phyloP scores from a whole-genome alignment of 352 stramenopile genomes.

The Phytophthora podocarpi region DNA sequence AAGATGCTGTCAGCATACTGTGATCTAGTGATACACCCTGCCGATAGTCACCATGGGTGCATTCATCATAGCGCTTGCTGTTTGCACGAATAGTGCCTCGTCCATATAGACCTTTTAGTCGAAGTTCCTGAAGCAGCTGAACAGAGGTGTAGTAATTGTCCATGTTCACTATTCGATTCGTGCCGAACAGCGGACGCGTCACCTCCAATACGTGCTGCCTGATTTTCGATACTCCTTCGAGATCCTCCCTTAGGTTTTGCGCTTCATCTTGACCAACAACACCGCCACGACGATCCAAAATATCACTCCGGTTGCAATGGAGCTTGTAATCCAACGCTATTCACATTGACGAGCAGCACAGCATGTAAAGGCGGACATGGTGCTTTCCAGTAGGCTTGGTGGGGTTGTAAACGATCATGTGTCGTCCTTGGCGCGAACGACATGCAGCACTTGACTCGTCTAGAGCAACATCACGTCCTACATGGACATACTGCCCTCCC shows the following conservation, averaged over 20 bases:
- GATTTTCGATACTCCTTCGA: background rate
- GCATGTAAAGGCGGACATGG: no score
- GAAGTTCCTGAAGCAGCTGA: no score
- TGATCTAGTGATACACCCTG: conserved; percentile 5
- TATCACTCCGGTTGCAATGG: conserved; percentile 1
- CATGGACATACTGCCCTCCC: no score
- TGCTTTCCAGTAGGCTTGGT: no score
- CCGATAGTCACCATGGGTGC: background rate
- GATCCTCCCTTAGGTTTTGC: background rate
- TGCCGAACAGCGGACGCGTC: background rate
- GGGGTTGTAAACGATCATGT: no score
- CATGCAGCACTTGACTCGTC: no score
- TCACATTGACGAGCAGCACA: conserved; percentile 4
- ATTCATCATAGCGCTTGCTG: conserved; percentile 2
- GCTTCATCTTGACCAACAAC: background rate
- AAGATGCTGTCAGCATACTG: conserved; percentile 8
- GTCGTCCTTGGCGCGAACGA: no score
- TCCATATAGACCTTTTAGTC: no score
- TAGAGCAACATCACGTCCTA: no score
- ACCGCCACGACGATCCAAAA: background rate
- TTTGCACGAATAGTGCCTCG: no score
- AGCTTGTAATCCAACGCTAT: conserved; percentile 3
- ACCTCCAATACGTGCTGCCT: background rate
- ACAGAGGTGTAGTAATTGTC: conserved; percentile 7
- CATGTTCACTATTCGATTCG: conserved; percentile 1